Evolutionary conservation across 352 stramenopile genomes (phyloP).

Genomic region (Phytophthora syringae): DNA sequence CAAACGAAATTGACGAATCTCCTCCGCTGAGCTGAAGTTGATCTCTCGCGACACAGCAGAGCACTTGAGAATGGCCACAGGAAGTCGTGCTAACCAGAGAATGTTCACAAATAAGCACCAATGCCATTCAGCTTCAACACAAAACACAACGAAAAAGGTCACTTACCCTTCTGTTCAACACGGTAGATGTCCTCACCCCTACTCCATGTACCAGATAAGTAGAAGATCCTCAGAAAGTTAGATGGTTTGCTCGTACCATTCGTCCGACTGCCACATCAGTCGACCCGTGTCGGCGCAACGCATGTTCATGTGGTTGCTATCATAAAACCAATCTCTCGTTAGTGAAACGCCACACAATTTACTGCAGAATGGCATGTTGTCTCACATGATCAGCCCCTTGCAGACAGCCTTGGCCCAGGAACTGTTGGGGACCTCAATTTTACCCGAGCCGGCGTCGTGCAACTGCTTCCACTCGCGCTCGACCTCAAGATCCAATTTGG

Average conservation of each 20-base stretch:
- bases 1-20: constrained; percentile 93
- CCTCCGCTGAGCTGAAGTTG: constrained; percentile 91
- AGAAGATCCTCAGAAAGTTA: not conserved
- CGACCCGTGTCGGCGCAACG: constrained; percentile 78
- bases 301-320: constrained; percentile 92
- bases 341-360: not conserved
- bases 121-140: too few species aligned
- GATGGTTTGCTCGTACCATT: constrained; percentile 51
- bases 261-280: constrained; percentile 86
- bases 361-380: not conserved
- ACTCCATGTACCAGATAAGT: not conserved
- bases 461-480: constrained; percentile 87
- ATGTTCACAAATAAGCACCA: not conserved
- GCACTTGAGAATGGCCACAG: constrained; percentile 89
- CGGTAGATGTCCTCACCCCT: constrained; percentile 76
- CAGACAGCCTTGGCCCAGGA: constrained; percentile 70
- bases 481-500: constrained; percentile 83
- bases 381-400: constrained; percentile 78
- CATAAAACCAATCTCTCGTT: not conserved
- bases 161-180: constrained; percentile 76
- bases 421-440: constrained; percentile 79
- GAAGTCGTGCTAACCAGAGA: constrained; percentile 55
- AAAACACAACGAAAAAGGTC: too few species aligned
- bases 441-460: constrained; percentile 52
- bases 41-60: constrained; percentile 93